These are phyloP conservation scores for Ceratobasidium sp. DNA, from an alignment of 1,284 basidiomycete genomes.

Conservation along the genomic window DNA sequence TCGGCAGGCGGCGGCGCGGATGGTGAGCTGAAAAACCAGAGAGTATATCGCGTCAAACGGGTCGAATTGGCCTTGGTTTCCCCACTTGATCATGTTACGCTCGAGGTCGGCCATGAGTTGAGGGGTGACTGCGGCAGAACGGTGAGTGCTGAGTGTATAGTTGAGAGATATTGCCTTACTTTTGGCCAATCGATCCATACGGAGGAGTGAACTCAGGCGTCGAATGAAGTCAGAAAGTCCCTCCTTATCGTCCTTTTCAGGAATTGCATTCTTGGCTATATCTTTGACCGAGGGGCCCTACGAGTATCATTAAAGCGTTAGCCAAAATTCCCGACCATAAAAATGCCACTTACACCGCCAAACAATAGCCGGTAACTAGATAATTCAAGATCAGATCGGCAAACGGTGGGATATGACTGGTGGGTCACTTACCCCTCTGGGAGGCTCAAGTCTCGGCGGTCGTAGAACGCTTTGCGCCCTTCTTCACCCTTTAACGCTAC, in stretches of 20 bases:
- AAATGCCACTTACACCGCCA: slow-evolving; percentile 12
- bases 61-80: slow-evolving; percentile 22
- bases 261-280: not conserved
- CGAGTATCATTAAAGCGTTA: not conserved
- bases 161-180: not conserved
- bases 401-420: not conserved
- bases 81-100: slow-evolving; percentile 18
- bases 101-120: slow-evolving; percentile 25
- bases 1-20: slow-evolving; percentile 9
- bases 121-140: slow-evolving; percentile 3
- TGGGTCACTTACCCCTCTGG: slow-evolving; percentile 16
- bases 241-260: slow-evolving; percentile 13
- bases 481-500: slow-evolving; percentile 20
- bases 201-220: slow-evolving; percentile 9
- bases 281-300: slow-evolving; percentile 5
- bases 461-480: slow-evolving; percentile 26
- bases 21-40: slow-evolving; percentile 24
- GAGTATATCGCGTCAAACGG: slow-evolving; percentile 23
- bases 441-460: slow-evolving; percentile 7
- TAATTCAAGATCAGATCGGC: too few species aligned
- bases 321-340: too few species aligned
- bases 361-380: slow-evolving; percentile 21
- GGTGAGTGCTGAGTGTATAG: not conserved
- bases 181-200: slow-evolving; percentile 16
- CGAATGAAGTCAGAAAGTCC: not conserved